A percentile compares a stretch with the other conserved stretches of the same genome.
Evolutionary conservation across 495 filamentous ascomycete species (phyloP).

Genomic region (Usnea hakonensis): DNA sequence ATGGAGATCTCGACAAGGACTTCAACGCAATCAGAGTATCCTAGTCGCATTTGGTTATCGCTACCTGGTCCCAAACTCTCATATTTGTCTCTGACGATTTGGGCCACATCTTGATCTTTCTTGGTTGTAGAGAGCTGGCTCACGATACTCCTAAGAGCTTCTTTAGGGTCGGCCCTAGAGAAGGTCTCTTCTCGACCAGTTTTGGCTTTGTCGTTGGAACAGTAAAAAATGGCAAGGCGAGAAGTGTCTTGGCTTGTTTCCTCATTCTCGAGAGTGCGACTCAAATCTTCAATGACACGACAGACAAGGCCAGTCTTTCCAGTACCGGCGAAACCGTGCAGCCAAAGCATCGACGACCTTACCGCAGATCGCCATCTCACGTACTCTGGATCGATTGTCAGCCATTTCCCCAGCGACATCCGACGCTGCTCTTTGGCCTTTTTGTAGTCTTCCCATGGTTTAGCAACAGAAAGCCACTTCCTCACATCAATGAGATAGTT

Average conservation of each 20-base stretch:
- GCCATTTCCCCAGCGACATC: conserved; percentile 14
- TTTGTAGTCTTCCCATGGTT: conserved; percentile 6
- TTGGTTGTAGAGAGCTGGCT: conserved; percentile 14
- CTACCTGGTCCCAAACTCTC: conserved; percentile 9
- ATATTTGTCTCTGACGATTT: conserved; percentile 8
- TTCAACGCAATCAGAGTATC: conserved; percentile 14
- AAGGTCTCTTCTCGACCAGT: conserved; percentile 9
- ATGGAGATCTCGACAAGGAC: conserved; percentile 11
- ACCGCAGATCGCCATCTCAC: background rate
- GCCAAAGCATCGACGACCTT: conserved; percentile 18
- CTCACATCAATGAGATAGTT: conserved; percentile 7
- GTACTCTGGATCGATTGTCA: conserved; percentile 7
- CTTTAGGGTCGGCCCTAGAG: conserved; percentile 13
- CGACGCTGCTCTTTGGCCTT: conserved; percentile 9
- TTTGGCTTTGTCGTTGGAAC: conserved; percentile 15
- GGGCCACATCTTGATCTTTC: conserved; percentile 1
- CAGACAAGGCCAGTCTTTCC: conserved; percentile 20
- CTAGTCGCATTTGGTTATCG: conserved; percentile 3
- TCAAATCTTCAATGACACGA: conserved; percentile 7
- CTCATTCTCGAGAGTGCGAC: background rate
- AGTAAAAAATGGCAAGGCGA: conserved; percentile 16
- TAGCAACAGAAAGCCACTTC: conserved; percentile 13
- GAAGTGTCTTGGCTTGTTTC: background rate
- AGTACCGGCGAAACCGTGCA: conserved; percentile 18
- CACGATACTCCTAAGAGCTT: conserved; percentile 16